These are phyloP conservation scores for Fusarium musae DNA, from an alignment of 2,329 filamentous ascomycete species.

Conservation along the genomic window DNA sequence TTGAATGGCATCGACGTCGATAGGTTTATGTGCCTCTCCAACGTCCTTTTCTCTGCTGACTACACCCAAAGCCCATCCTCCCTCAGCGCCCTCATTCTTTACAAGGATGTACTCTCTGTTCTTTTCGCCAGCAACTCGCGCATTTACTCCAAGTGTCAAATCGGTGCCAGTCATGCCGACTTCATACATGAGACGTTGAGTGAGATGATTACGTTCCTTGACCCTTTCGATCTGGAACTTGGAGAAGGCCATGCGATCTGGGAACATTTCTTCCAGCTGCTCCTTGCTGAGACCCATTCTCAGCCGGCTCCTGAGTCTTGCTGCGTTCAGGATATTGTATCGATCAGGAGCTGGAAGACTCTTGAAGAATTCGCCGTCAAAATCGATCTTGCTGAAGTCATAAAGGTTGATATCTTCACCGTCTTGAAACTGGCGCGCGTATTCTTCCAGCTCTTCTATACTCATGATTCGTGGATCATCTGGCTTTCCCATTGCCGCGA, in stretches of 20 bases:
- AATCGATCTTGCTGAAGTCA: constrained; percentile 99
- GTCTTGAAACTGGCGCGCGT: constrained; percentile 89
- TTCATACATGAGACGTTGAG: constrained; percentile 92
- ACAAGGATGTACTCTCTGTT: constrained; percentile 95
- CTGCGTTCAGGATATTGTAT: constrained; percentile 97
- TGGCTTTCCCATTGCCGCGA: constrained; percentile 86
- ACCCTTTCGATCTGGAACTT: constrained; percentile 96
- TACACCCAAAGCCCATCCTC: constrained; percentile 94
- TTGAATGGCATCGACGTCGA: constrained; percentile 82
- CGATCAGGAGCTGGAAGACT: constrained; percentile 89
- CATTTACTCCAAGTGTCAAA: constrained; percentile 72
- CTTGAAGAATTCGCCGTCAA: constrained; percentile 93
- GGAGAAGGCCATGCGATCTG: constrained; percentile 96
- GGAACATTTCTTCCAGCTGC: constrained; percentile 96
- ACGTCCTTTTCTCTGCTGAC: constrained; percentile 86
- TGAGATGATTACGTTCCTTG: constrained; percentile 90
- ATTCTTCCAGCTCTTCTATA: constrained; percentile 91
- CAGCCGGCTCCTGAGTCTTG: constrained; percentile 84
- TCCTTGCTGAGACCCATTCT: constrained; percentile 98
- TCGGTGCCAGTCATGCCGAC: constrained; percentile 88
- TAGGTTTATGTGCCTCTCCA: constrained; percentile 85
- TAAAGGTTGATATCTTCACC: constrained; percentile 93
- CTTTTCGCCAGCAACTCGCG: constrained; percentile 83
- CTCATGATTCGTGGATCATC: constrained; percentile 98
- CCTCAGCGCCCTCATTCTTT: constrained; percentile 93